Evolutionary conservation across 371 early-diverging fungal species (phyloP).

Genomic region (Rhizomucor pusillus): DNA sequence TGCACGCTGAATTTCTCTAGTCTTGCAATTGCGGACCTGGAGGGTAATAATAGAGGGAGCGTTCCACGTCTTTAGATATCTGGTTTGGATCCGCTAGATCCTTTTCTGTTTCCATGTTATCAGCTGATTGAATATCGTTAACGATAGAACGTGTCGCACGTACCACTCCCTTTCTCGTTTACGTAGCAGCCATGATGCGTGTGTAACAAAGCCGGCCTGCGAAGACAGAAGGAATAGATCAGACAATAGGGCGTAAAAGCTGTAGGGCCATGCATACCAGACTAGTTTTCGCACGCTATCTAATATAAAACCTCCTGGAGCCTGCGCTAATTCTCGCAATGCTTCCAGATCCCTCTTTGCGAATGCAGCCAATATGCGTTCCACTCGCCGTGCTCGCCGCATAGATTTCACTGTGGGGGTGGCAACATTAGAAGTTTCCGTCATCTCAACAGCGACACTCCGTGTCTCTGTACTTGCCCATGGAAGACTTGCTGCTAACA

Average conservation of each 20-base stretch:
- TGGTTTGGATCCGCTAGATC: constrained; percentile 48
- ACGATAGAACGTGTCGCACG: background rate
- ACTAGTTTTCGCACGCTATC: constrained; percentile 35
- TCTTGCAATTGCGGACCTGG: constrained; percentile 23
- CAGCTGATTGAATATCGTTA: background rate
- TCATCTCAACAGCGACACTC: too few relatives aligned
- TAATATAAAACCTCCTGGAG: constrained; percentile 35
- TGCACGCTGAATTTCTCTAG: background rate
- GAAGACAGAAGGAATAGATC: background rate
- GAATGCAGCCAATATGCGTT: constrained; percentile 30
- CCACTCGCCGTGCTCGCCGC: constrained; percentile 28
- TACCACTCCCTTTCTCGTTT: constrained; percentile 50
- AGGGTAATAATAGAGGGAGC: constrained; percentile 52
- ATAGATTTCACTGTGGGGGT: constrained; percentile 22
- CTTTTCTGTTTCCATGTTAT: constrained; percentile 25
- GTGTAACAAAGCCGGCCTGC: constrained; percentile 50
- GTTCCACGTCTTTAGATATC: constrained; percentile 48
- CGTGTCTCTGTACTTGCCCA: background rate
- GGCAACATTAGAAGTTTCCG: too few relatives aligned
- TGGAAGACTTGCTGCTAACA: background rate
- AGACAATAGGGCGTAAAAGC: too few relatives aligned
- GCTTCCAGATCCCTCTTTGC: constrained; percentile 24
- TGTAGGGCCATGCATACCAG: constrained; percentile 25
- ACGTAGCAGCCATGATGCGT: constrained; percentile 51
- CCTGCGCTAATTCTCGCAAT: constrained; percentile 30